Evolutionary conservation across 495 filamentous ascomycete species (phyloP), one percentile per base, ranked within the genome.

Genomic region (Annulohypoxylon bovei): DNA sequence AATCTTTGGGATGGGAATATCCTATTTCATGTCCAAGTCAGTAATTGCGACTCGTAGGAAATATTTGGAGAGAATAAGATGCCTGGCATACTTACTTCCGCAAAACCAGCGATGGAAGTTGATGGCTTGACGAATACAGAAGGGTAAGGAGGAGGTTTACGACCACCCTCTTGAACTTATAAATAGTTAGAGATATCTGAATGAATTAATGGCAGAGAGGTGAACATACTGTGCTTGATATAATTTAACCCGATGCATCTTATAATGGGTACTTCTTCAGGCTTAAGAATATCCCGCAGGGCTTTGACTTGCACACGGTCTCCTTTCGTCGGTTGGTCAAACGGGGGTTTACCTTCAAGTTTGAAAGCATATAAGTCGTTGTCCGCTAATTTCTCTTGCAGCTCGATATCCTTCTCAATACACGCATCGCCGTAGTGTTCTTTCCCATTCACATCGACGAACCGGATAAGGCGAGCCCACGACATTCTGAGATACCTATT

Each of bases 161-260:
- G 47, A 28, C 47, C 47, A 14, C 47, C 47, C 6, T 50, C 47
- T 50, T 50, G 47, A 11, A 50, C 47, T 50, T 3, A 28, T 9
- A 8, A 5, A 20, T 4, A 27, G 47, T 50, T 28, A 50, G 47
- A 42, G 3, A 30, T 28, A 14, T 50, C 4, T n/a, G 14, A 28
- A n/a, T 8, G 23, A 28, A 50, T 14, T 3, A 25, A 50, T 12
- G 8, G 0, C 4, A n/a, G 12, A 14, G 16, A 6, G 23, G 28
- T 6, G 4, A 28, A 27, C 47, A 0, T 50, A 50, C 47, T 50
- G 28, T 50, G 47, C 14, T 50, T 50, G 23, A 50, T 50, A 12
- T 50, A 50, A 50, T 50, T 50, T 11, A 50, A 16, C 14, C 47
- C 47, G 23, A 50, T 50, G 6, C 47, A 50, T 50, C 47, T 6